Percentiles rank a stretch among this genome's conserved stretches.
Conservation (phyloP, 2,329 filamentous ascomycete species). For the Westerdykella ornata region DNA sequence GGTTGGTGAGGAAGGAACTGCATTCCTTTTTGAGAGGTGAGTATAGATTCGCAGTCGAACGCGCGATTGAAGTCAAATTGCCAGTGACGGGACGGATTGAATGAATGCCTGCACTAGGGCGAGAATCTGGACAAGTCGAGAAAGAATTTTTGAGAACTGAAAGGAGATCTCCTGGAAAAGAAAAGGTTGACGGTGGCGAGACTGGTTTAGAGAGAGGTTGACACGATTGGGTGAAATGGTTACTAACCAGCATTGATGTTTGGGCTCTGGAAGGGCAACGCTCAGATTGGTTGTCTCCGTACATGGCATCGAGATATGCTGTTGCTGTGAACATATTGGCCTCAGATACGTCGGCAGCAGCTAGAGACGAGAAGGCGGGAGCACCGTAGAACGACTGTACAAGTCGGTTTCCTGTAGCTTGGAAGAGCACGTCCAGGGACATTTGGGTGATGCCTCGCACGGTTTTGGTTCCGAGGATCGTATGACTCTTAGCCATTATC, state of each 20-base stretch:
- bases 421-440: constrained; percentile 81
- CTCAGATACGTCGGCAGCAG: constrained; percentile 72
- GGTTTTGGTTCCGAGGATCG: constrained; percentile 79
- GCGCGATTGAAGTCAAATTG: constrained; percentile 19
- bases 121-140: constrained; percentile 5
- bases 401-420: constrained; percentile 66
- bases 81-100: constrained; percentile 32
- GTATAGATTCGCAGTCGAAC: constrained; percentile 21
- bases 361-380: constrained; percentile 64
- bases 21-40: constrained; percentile 46
- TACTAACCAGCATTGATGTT: constrained; percentile 43
- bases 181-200: background rate
- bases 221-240: constrained; percentile 3
- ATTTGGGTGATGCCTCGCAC: constrained; percentile 90
- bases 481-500: constrained; percentile 66
- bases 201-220: constrained; percentile 1
- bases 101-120: constrained; percentile 15
- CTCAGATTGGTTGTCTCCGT: constrained; percentile 59
- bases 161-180: constrained; percentile 15
- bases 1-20: constrained; percentile 50
- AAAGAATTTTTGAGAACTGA: constrained; percentile 15
- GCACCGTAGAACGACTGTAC: constrained; percentile 53
- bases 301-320: constrained; percentile 72
- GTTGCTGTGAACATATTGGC: constrained; percentile 67
- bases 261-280: constrained; percentile 39